Base-by-base conservation (phyloP, 768 basidiomycete species). In the Butyriboletus loyo region DNA sequence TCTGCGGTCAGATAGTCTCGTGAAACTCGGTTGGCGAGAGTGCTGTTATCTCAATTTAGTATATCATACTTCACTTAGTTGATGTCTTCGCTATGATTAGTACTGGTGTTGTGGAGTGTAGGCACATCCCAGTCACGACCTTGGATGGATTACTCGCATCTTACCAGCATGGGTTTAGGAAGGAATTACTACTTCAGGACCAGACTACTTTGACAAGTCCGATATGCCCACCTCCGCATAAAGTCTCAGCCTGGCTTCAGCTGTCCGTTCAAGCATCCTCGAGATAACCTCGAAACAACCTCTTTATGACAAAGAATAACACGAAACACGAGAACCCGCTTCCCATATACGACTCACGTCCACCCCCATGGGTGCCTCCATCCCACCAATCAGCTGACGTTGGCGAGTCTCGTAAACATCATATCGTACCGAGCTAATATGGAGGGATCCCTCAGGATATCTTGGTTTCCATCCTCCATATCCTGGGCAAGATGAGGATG, bases 391-490 rank as follows among this genome's bases (percentile, higher is more conserved):
- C 79, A 32, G 87, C 85, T 25, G 89, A 91, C 67, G 73, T 92
- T 46, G 89, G 89, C 83, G 53, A 50, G 77, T 64, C 28, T 14
- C 37, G 5, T 40, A 37, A 9, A 19, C 25, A 27, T 34, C 8
- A 10, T 25, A 38, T 10, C 8, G 3, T 39, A 19, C 24, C 7
- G 4, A 25, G 14, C 49, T 54, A 19, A 57, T 22, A 57, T 22
- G 1, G 5, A 32, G 1, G 27, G 4, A 4, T 11, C 32, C 50
- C 2, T 17, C 50, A 92, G 90, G 90, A 17, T 90, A 86, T 65
- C 74, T 79, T 50, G 87, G 88, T 11, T 91, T 87, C 59, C 77
- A 84, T 64, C 91, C 91, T 39, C 88, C 91, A 7, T 77, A 79
- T 36, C 81, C 85, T 17, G 78, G 81, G 6, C 87, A 90, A 64